A percentile compares a stretch with the other conserved stretches of the same genome.
Conservation (phyloP, 768 basidiomycete species). For the Tephrocybe rancida region DNA sequence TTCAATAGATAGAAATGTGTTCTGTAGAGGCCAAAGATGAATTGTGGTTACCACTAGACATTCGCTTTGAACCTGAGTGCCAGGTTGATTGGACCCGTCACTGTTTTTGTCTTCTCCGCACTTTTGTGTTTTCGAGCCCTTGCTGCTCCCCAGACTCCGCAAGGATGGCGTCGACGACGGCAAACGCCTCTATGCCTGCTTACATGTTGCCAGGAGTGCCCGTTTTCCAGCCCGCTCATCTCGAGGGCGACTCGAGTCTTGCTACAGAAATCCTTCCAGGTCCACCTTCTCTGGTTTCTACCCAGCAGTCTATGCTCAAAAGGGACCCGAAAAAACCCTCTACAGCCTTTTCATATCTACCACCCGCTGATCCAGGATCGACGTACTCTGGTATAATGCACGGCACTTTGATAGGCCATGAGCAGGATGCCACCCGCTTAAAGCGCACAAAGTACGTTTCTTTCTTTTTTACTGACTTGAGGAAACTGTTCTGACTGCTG, state of each 20-base stretch:
- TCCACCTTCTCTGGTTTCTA: conserved; percentile 73
- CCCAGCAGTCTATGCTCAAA: conserved; percentile 72
- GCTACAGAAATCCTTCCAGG: conserved; percentile 92
- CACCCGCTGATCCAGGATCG: conserved; percentile 83
- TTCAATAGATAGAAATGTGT: conserved; percentile 3
- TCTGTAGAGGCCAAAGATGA: conserved; percentile 3
- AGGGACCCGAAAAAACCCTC: conserved; percentile 81
- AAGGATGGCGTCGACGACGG: conserved; percentile 75
- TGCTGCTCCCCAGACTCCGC: conserved; percentile 22
- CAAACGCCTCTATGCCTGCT: conserved; percentile 55
- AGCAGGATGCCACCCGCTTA: conserved; percentile 65
- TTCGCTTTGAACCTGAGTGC: conserved; percentile 17
- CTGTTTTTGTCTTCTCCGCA: conserved; percentile 19
- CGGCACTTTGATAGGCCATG: conserved; percentile 63
- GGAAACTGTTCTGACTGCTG: conserved; percentile 21
- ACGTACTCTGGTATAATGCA: conserved; percentile 82
- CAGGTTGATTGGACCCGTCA: conserved; percentile 16
- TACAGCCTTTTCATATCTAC: conserved; percentile 75
- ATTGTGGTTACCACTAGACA: conserved; percentile 7
- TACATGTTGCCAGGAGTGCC: conserved; percentile 75
- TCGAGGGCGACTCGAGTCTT: conserved; percentile 79
- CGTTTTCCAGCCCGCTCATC: conserved; percentile 75
- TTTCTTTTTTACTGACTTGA: conserved; percentile 12
- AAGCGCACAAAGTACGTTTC: conserved; percentile 73
- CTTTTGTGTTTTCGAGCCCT: conserved; percentile 16